A percentile compares a stretch with the other conserved stretches of the same genome.
Conservation (phyloP, 108 stramenopile species). For the Ochromonas danica region DNA sequence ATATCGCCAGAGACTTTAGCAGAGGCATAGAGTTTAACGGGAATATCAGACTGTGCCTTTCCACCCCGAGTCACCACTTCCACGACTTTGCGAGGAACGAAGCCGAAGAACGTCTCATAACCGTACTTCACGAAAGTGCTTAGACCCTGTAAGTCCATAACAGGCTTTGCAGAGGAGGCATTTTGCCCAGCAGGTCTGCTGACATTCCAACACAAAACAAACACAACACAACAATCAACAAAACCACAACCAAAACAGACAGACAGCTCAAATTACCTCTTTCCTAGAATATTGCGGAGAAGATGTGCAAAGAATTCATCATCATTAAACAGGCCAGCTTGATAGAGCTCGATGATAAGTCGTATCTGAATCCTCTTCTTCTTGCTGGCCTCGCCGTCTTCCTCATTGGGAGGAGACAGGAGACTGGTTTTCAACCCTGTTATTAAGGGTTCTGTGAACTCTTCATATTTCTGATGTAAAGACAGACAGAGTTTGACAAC, state of each 20-base stretch:
- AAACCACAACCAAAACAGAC: no score
- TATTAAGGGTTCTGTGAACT: conserved; percentile 30
- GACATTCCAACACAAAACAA: background rate
- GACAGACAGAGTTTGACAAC: conserved; percentile 44
- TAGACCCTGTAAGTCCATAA: conserved; percentile 22
- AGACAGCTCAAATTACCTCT: no score
- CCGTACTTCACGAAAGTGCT: conserved; percentile 27
- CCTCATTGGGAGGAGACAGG: background rate
- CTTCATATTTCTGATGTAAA: conserved; percentile 34
- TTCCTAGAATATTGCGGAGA: conserved; percentile 3
- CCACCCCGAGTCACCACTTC: background rate
- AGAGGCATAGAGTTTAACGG: background rate
- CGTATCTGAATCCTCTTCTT: conserved; percentile 8
- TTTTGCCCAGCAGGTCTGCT: background rate
- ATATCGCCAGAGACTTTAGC: background rate
- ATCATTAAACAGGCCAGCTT: background rate
- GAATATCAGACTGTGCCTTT: conserved; percentile 24
- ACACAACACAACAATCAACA: background rate
- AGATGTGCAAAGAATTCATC: conserved; percentile 30
- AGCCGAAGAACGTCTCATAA: conserved; percentile 4
- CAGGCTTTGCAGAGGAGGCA: background rate
- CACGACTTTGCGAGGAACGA: background rate
- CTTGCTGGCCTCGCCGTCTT: conserved; percentile 10
- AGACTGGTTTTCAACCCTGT: conserved; percentile 11
- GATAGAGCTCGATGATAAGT: conserved; percentile 19